Base-by-base conservation (phyloP, 768 basidiomycete genomes). In the Boletus huronensis region DNA sequence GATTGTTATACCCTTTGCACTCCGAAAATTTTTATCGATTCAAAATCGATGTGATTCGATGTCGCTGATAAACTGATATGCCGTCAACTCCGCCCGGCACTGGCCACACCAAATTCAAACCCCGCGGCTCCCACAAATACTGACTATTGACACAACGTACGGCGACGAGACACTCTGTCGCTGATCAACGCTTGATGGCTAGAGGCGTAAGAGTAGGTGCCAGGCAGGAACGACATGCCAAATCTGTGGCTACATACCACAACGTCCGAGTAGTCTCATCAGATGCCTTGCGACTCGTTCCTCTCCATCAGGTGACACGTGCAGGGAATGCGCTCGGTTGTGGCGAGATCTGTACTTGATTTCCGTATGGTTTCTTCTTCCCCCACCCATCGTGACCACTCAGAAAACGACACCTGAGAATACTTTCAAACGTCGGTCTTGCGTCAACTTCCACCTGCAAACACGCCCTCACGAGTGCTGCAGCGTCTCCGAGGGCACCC, bases 371-470 rank as follows among this genome's bases (percentile, higher is more conserved):
- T 25, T 50, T 63, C 55, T 54, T 72, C 68, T 68, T 64, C 16
- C 78, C 72, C 93, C 93, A 97, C 6, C 94, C 93, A 31, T 79
- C 83, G 21, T 73, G 70, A 9, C 93, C 93, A 50, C 78, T 78
- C 58, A 98, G 74, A 76, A 97, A 98, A 28, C 86, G 81, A 70
- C 85, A 87, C 64, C 86, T 77, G 35, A 90, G 75, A 49, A 98
- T 82, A 66, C 79, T 79, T 63, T 93, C 91, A 66, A 96, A 97
- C 5, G 88, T 87, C 16, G 96, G 95, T 50, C 96, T 81, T 23
- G 85, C 83, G 35, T 69, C 72, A 36, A 90, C 79, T 35, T 89
- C 84, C n/a, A 95, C 81, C 61, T 84, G 84, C 41, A 98, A 76
- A 71, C 97, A 98, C 32, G 87, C 83, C 53, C 82, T 76, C 14